Evolutionary conservation across 495 filamentous ascomycete genomes (phyloP).

Genomic region (Penicillium salamii): DNA sequence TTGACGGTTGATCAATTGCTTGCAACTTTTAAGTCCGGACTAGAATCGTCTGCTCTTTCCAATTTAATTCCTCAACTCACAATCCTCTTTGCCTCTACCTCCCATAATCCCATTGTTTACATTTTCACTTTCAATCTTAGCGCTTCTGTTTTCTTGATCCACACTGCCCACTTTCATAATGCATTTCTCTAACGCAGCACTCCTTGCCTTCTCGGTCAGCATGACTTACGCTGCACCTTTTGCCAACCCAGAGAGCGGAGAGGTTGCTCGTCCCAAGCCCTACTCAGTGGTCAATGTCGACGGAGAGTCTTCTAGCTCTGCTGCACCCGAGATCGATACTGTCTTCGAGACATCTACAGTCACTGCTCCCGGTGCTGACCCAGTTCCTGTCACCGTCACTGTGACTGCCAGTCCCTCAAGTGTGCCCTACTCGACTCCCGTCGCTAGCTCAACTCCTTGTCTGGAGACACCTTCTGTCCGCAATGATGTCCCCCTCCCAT

Average conservation of each 20-base stretch:
- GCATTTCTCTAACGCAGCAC: constrained; percentile 31
- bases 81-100: neutral
- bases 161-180: constrained; percentile 15
- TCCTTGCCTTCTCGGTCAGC: constrained; percentile 31
- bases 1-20: constrained; percentile 6
- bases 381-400: constrained; percentile 33
- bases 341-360: constrained; percentile 29
- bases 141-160: neutral
- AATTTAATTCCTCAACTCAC: constrained; percentile 2
- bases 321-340: constrained; percentile 27
- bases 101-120: neutral
- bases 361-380: constrained; percentile 18
- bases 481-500: neutral
- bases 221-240: constrained; percentile 34
- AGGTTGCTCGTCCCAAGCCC: constrained; percentile 29
- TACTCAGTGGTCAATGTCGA: constrained; percentile 52
- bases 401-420: constrained; percentile 27
- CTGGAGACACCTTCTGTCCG: constrained; percentile 10
- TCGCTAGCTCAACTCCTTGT: constrained; percentile 15
- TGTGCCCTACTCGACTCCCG: constrained; percentile 8
- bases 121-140: neutral
- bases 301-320: constrained; percentile 26
- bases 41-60: neutral
- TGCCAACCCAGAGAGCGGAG: constrained; percentile 23
- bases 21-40: constrained; percentile 19